Base-by-base conservation (phyloP, 306 rosid genomes). In the Echinosophora koreensis region DNA sequence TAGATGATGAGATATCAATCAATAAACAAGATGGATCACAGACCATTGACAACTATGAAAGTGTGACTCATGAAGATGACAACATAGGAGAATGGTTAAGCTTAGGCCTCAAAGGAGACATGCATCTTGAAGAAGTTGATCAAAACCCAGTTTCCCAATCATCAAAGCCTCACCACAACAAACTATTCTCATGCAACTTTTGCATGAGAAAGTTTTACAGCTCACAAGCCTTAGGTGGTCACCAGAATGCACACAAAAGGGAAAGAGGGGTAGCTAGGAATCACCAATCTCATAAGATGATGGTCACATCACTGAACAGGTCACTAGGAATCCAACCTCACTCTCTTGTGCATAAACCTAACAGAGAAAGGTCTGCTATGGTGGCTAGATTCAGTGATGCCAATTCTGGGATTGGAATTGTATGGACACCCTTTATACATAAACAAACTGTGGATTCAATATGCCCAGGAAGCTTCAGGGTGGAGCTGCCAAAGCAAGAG, bases 161-260 rank as follows among this genome's bases (percentile, higher is more conserved):
- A 35, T 66, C 89, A 76, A 89, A 84, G 66, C 80, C 88, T 12
- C 37, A 49, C 1, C 74, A 78, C 54, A 85, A 59, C 37, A 90
- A 89, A 88, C 76, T 86, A 3, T 89, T 84, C 77, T 87, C 90
- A 34, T 89, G 96, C 88, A 91, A 86, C 63, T 91, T 89, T 50
- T 91, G 93, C 84, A 81, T 84, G 90, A 89, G 96, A 70, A 91
- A 87, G 71, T 91, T 91, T 46, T 87, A 84, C 58, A 91, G 90
- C 39, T 91, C 96, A 62, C 96, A 89, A 72, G 96, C 93, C 42
- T 78, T 91, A 38, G 93, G 96, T 22, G 96, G 96, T 65, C 96
- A 91, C 85, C 96, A 91, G 70, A 91, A 91, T 77, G 96, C 96
- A 62, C 93, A 91, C 83, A 89, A 89, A 67, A 89, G 90, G 63